Conservation (phyloP, 164 flowering plant genomes). For the Amborella trichopoda region DNA sequence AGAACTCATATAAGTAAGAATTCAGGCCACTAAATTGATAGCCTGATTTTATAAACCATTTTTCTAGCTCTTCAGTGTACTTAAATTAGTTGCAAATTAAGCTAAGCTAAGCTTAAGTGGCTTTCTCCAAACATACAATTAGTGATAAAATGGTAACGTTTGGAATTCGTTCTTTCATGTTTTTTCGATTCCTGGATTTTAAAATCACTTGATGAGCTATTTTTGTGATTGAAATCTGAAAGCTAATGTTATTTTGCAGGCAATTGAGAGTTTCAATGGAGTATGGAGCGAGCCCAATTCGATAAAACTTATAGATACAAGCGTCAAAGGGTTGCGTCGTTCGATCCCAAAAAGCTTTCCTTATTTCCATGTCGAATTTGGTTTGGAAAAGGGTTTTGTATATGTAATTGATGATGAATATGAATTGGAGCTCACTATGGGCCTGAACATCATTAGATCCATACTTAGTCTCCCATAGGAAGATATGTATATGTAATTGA, state of each 20-base stretch:
- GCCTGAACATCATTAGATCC: constrained; percentile 77
- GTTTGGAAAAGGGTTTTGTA: constrained; percentile 67
- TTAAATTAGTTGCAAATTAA: neutral
- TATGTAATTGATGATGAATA: constrained; percentile 88
- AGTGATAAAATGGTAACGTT: neutral
- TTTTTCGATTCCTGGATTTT: too few relatives aligned
- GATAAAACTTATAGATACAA: constrained; percentile 72
- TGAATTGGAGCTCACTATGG: constrained; percentile 53
- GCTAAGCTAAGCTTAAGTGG: neutral
- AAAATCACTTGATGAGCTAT: too few relatives aligned
- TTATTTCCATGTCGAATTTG: constrained; percentile 91
- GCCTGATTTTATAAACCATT: too few relatives aligned
- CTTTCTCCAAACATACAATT: neutral
- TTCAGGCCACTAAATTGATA: too few relatives aligned
- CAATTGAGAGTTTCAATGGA: constrained; percentile 88
- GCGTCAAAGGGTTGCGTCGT: constrained; percentile 44
- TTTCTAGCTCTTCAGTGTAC: too few relatives aligned
- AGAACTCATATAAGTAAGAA: too few relatives aligned
- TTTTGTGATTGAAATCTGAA: too few relatives aligned
- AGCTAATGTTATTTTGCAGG: constrained; percentile 27
- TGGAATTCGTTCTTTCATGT: neutral
- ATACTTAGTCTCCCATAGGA: constrained; percentile 68
- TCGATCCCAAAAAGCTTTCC: constrained; percentile 93
- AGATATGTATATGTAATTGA: constrained; percentile 92
- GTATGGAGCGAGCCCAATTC: constrained; percentile 94